These are phyloP conservation scores for sorghum (Sorghum bicolor) DNA, from an alignment of 176 grass and related monocot species.

Conservation along the genomic window Sorghum_bicolor_NCBIv3 NC_012878.2:38736001-38736500, in stretches of 20 bases:
- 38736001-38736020: conserved; percentile 76
- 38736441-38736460: too few relatives aligned
- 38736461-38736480: too few relatives aligned
- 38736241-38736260: background rate
- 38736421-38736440: too few relatives aligned
- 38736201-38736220: background rate
- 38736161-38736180: background rate
- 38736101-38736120: background rate
- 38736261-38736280: too few relatives aligned
- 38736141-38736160: background rate
- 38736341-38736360: too few relatives aligned
- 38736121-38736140: conserved; percentile 23
- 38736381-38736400: too few relatives aligned
- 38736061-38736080: conserved; percentile 69
- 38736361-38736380: too few relatives aligned
- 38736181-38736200: conserved; percentile 9
- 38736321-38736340: too few relatives aligned
- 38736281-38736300: too few relatives aligned
- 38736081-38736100: conserved; percentile 52
- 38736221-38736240: conserved; percentile 10
- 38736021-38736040: conserved; percentile 82
- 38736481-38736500: too few relatives aligned
- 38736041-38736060: conserved; percentile 75
- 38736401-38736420: too few relatives aligned
- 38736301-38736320: too few relatives aligned